phyloP scores from a whole-genome alignment of 768 basidiomycete species.

The Grammothele lineata region DNA sequence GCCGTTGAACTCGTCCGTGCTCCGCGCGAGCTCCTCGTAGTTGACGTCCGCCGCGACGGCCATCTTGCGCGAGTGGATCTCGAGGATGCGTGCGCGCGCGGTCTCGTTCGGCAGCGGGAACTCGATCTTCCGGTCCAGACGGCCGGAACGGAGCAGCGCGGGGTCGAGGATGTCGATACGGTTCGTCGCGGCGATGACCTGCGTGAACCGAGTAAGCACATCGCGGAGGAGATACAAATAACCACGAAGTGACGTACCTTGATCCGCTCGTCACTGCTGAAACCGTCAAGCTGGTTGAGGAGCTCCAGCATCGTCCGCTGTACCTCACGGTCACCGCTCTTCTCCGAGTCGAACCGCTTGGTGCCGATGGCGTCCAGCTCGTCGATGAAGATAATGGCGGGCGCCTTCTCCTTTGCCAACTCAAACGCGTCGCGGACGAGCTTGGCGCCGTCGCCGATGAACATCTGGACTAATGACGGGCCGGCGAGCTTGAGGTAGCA shows the following conservation, averaged over 20 bases:
- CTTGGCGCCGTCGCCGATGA: conserved; percentile 99
- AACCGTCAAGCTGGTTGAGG: conserved; percentile 96
- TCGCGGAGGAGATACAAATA: too few relatives aligned
- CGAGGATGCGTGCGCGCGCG: conserved; percentile 92
- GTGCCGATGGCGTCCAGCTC: conserved; percentile 99
- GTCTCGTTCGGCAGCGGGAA: conserved; percentile 96
- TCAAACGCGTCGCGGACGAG: conserved; percentile 98
- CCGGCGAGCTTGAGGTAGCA: conserved; percentile 98
- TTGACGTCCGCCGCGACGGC: conserved; percentile 83
- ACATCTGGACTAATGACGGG: conserved; percentile 98
- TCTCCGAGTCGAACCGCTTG: conserved; percentile 97
- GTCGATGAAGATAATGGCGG: conserved; percentile 99
- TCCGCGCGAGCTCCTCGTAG: conserved; percentile 93
- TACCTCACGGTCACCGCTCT: conserved; percentile 99
- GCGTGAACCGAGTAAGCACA: too few relatives aligned
- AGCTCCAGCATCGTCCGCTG: conserved; percentile 99
- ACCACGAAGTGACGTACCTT: conserved; percentile 63
- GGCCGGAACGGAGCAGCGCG: conserved; percentile 95
- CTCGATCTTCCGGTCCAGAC: conserved; percentile 97
- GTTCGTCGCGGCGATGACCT: conserved; percentile 99
- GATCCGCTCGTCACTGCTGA: conserved; percentile 94
- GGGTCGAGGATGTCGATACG: conserved; percentile 98
- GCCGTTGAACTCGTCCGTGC: conserved; percentile 98
- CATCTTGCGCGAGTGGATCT: conserved; percentile 98
- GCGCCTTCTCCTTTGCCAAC: conserved; percentile 95